Evolutionary conservation across 257 asterid species (phyloP).

Genomic region (Jaltomata sinuosa): DNA sequence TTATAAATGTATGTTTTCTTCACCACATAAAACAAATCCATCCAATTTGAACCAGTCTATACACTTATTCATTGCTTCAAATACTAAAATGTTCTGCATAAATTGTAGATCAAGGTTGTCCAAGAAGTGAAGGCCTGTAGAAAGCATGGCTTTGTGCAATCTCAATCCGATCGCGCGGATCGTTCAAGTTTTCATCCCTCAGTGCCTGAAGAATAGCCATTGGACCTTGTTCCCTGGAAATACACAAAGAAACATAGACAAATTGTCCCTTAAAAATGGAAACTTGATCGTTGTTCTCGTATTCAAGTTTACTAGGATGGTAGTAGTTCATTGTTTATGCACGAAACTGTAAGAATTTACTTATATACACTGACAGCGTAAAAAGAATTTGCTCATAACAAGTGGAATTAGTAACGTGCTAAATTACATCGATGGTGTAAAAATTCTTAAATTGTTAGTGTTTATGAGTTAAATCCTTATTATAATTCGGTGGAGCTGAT

Average conservation of each 20-base stretch:
- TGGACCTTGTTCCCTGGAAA: conserved; percentile 49
- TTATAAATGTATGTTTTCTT: background rate
- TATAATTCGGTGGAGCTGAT: background rate
- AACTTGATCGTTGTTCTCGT: background rate
- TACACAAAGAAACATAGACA: background rate
- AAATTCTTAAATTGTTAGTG: background rate
- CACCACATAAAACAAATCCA: background rate
- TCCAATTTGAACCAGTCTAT: background rate
- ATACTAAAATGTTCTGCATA: background rate
- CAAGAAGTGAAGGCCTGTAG: conserved; percentile 87
- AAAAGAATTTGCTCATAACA: background rate
- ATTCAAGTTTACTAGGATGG: background rate
- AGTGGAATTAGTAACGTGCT: background rate
- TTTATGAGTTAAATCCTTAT: background rate
- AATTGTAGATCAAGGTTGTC: conserved; percentile 16
- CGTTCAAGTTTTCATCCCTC: conserved; percentile 74
- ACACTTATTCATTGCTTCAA: conserved; percentile 1
- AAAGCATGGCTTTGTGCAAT: conserved; percentile 84
- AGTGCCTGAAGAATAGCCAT: conserved; percentile 72
- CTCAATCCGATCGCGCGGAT: conserved; percentile 87
- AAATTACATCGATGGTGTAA: background rate
- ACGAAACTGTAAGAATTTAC: background rate
- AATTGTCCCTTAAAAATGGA: background rate
- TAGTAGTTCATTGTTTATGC: background rate
- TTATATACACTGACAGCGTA: background rate